Conservation (phyloP, 495 filamentous ascomycete genomes). For the Jackrogersella multiformis region DNA sequence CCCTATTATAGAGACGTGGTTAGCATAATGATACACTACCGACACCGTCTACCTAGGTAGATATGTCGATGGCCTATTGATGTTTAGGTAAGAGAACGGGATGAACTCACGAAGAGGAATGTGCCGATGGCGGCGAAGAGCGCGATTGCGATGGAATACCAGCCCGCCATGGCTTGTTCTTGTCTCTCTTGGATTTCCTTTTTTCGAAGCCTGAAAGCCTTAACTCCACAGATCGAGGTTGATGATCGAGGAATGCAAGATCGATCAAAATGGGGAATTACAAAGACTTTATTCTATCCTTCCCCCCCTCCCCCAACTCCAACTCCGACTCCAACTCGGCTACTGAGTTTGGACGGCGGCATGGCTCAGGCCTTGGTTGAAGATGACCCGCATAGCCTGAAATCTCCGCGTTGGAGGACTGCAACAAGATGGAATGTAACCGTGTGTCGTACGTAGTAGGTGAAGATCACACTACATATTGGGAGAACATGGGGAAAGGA, state of each 20-base stretch:
- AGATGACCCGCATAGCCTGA: constrained; percentile 41
- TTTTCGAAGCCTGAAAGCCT: background rate
- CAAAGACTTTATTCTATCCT: constrained; percentile 19
- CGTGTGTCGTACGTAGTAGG: constrained; percentile 4
- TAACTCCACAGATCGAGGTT: constrained; percentile 6
- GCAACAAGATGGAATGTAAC: background rate
- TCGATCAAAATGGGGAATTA: background rate
- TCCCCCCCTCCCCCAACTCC: too few relatives aligned
- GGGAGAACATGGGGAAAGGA: constrained; percentile 5
- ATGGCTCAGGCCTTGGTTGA: background rate
- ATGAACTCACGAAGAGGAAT: constrained; percentile 62
- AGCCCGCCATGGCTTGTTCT: constrained; percentile 32
- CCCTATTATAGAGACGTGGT: constrained; percentile 50
- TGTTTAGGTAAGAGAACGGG: background rate
- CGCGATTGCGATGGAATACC: constrained; percentile 58
- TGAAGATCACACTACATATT: constrained; percentile 29
- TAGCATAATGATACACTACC: background rate
- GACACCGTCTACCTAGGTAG: background rate
- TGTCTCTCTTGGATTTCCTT: background rate
- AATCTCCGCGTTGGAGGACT: constrained; percentile 6
- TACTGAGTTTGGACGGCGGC: constrained; percentile 5
- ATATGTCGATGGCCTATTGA: too few relatives aligned
- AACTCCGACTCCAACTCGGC: too few relatives aligned
- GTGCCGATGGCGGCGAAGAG: constrained; percentile 66
- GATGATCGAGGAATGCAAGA: constrained; percentile 1